Conservation (phyloP, 2,329 filamentous ascomycete species). For the Botrytis deweyae region DNA sequence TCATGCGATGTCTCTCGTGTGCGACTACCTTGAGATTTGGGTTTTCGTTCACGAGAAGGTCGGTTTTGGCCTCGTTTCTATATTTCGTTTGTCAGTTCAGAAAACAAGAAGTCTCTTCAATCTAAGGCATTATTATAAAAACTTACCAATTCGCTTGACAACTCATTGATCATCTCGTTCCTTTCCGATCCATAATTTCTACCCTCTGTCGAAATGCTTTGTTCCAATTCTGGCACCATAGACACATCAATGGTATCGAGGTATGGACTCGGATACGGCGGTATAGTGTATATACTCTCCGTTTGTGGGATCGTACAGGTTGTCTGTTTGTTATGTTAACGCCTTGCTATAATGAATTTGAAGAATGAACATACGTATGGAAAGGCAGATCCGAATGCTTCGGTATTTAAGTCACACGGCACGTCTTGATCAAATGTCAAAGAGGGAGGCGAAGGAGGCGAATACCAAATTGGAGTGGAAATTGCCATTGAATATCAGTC, state of each 20-base stretch:
- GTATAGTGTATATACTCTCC: conserved; percentile 16
- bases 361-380: conserved; percentile 17
- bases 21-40: conserved; percentile 15
- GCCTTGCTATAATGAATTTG: not conserved
- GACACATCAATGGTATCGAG: conserved; percentile 6
- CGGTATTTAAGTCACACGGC: conserved; percentile 13
- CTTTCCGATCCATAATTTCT: conserved; percentile 9
- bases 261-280: conserved; percentile 17
- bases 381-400: conserved; percentile 8
- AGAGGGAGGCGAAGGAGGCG: conserved; percentile 9
- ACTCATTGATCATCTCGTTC: conserved; percentile 10
- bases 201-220: conserved; percentile 11
- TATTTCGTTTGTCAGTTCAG: not conserved
- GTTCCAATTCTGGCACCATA: conserved; percentile 10
- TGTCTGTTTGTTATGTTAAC: conserved; percentile 9
- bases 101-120: not conserved
- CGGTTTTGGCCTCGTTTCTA: conserved; percentile 16
- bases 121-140: not conserved
- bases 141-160: not conserved
- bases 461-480: conserved; percentile 16
- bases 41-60: conserved; percentile 10
- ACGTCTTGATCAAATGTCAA: conserved; percentile 16
- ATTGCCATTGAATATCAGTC: conserved; percentile 15
- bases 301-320: conserved; percentile 3
- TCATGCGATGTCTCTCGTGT: conserved; percentile 24